These are phyloP conservation scores for Citrus sp. DNA, from an alignment of 345 rosid genomes.

Conservation along the genomic window DNA sequence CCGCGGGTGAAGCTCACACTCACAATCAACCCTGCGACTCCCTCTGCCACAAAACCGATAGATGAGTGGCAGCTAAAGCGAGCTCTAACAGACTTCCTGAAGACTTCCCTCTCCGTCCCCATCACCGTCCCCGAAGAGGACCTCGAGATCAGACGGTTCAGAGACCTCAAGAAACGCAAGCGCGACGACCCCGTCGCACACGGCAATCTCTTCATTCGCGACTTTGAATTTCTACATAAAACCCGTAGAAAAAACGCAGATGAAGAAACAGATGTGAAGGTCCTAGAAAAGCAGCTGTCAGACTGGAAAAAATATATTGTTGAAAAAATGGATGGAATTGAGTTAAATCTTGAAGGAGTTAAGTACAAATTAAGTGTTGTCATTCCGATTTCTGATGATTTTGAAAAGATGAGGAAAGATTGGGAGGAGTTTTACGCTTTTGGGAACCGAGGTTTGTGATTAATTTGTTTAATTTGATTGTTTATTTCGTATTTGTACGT, in stretches of 20 bases:
- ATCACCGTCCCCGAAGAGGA: constrained; percentile 62
- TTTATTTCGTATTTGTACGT: not conserved
- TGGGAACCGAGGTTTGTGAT: constrained; percentile 41
- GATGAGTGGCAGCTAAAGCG: constrained; percentile 93
- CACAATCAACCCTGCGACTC: constrained; percentile 50
- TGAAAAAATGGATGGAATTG: constrained; percentile 81
- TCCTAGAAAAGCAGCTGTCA: constrained; percentile 59
- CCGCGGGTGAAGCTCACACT: constrained; percentile 74
- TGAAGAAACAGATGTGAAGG: constrained; percentile 41
- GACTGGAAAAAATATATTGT: constrained; percentile 72
- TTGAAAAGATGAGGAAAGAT: constrained; percentile 62
- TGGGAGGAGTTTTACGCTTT: constrained; percentile 80
- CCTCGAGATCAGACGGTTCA: constrained; percentile 53
- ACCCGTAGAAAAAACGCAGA: constrained; percentile 27
- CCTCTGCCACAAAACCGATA: constrained; percentile 61
- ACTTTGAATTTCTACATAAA: constrained; percentile 67
- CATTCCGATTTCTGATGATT: constrained; percentile 65
- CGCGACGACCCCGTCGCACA: constrained; percentile 82
- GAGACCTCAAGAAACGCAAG: constrained; percentile 83
- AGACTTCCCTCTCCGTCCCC: constrained; percentile 46
- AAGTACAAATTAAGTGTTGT: constrained; percentile 60
- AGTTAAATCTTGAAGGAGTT: constrained; percentile 74
- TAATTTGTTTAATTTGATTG: not conserved
- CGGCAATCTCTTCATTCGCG: constrained; percentile 66
- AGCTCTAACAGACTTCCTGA: constrained; percentile 65